Evolutionary conservation across 805 yeast species (phyloP).

Genomic region (Pichia exigua): DNA sequence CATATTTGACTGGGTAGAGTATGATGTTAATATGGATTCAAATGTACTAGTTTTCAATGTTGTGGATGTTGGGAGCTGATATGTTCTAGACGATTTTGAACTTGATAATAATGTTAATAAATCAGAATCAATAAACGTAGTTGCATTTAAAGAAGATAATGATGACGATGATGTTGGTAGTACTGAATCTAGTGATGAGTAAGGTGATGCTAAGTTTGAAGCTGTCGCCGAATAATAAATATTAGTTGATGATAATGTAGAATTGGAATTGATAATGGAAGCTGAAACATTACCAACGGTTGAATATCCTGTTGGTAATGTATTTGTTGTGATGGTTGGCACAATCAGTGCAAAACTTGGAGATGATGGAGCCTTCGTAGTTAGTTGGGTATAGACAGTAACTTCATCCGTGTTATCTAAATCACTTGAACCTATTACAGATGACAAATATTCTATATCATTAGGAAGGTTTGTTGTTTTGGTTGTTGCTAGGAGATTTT

Average conservation of each 20-base stretch:
- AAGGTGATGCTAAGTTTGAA: background rate
- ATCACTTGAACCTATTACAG: background rate
- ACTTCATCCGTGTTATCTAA: background rate
- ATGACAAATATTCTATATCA: background rate
- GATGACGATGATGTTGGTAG: background rate
- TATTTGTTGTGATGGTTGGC: constrained; percentile 14
- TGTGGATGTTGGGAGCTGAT: background rate
- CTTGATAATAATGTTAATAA: background rate
- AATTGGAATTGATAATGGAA: background rate
- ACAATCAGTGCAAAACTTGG: constrained; percentile 6
- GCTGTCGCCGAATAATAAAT: background rate
- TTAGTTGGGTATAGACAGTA: constrained; percentile 10
- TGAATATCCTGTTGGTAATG: constrained; percentile 14
- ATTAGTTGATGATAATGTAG: background rate
- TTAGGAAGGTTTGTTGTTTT: background rate
- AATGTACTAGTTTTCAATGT: background rate
- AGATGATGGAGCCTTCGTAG: background rate
- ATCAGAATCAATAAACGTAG: background rate
- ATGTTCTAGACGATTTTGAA: background rate
- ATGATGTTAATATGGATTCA: background rate
- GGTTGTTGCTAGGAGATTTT: background rate
- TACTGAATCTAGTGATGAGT: background rate
- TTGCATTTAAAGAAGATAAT: background rate
- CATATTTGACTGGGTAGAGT: background rate
- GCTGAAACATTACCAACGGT: constrained; percentile 12